Evolutionary conservation across 148 eudicot genomes (phyloP).

Genomic region (Polygonum maritimum): DNA sequence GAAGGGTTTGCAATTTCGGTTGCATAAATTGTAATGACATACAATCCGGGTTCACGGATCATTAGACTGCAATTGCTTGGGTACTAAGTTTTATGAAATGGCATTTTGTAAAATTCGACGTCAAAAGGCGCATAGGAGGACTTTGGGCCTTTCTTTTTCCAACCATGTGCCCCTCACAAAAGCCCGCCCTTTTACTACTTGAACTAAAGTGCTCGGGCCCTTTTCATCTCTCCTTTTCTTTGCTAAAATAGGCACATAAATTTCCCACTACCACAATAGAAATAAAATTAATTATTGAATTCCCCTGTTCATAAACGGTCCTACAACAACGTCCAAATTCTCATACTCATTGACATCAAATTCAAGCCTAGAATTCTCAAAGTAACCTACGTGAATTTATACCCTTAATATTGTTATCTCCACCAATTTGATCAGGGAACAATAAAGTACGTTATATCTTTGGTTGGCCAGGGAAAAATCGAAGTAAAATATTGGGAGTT

Average conservation of each 20-base stretch:
- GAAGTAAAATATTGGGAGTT: constrained; percentile 9
- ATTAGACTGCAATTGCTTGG: background rate
- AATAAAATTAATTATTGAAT: background rate
- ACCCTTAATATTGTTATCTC: no score
- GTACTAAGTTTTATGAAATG: background rate
- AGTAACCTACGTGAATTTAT: no score
- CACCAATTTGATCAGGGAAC: no score
- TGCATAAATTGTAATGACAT: background rate
- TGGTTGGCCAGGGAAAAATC: background rate
- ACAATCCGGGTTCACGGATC: background rate
- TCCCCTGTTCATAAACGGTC: no score
- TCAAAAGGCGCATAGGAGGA: background rate
- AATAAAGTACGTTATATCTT: background rate
- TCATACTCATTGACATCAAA: no score
- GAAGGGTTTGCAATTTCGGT: background rate
- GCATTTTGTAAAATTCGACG: background rate
- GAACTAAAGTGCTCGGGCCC: constrained; percentile 2
- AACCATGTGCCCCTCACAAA: constrained; percentile 9
- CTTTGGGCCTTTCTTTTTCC: constrained; percentile 4
- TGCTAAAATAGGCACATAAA: background rate
- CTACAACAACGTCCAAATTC: no score
- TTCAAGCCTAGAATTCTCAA: no score
- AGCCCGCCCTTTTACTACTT: constrained; percentile 8
- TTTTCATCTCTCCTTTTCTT: constrained; percentile 3
- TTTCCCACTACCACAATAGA: background rate